Percentiles rank a stretch among this genome's conserved stretches.
These are phyloP conservation scores for Phyllosticta citriasiana DNA, from an alignment of 2,329 filamentous ascomycete species.

Conservation along the genomic window DNA sequence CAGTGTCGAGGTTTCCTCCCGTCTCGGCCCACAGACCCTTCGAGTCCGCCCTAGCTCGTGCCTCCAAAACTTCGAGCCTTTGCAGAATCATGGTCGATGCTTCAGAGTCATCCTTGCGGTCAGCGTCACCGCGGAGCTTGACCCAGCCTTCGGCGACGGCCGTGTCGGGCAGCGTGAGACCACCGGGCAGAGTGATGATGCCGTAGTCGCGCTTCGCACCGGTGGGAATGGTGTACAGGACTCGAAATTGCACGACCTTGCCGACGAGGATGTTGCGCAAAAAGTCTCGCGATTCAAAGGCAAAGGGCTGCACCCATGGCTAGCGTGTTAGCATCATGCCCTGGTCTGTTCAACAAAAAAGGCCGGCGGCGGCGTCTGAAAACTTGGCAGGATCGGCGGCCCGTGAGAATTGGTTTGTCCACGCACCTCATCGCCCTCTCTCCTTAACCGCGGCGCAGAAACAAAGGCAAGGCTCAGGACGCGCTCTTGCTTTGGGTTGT, in stretches of 20 bases:
- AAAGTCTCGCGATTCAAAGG: slow-evolving; percentile 90
- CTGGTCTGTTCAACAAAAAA: not conserved
- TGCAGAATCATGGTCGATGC: slow-evolving; percentile 62
- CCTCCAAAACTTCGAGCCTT: slow-evolving; percentile 66
- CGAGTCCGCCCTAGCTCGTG: slow-evolving; percentile 63
- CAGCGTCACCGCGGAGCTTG: slow-evolving; percentile 88
- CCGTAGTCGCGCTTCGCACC: slow-evolving; percentile 77
- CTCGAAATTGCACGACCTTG: slow-evolving; percentile 74
- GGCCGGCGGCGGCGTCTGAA: not conserved
- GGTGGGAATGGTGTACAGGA: slow-evolving; percentile 79
- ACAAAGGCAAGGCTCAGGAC: slow-evolving; percentile 88
- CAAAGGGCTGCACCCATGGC: slow-evolving; percentile 48
- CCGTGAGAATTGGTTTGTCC: not conserved
- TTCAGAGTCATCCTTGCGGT: slow-evolving; percentile 78
- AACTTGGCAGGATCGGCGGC: not conserved
- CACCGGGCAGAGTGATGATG: slow-evolving; percentile 55
- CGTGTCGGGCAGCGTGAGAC: slow-evolving; percentile 60
- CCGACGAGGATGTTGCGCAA: slow-evolving; percentile 76
- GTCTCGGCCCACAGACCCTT: slow-evolving; percentile 73
- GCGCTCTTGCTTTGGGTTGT: slow-evolving; percentile 73
- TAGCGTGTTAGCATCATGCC: not conserved
- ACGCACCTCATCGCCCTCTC: slow-evolving; percentile 74
- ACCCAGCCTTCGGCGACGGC: slow-evolving; percentile 83
- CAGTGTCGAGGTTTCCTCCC: slow-evolving; percentile 59
- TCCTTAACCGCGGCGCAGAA: slow-evolving; percentile 72